These are phyloP conservation scores for Dianthus caryophyllus DNA, from an alignment of 148 eudicot species.

Conservation along the genomic window DNA sequence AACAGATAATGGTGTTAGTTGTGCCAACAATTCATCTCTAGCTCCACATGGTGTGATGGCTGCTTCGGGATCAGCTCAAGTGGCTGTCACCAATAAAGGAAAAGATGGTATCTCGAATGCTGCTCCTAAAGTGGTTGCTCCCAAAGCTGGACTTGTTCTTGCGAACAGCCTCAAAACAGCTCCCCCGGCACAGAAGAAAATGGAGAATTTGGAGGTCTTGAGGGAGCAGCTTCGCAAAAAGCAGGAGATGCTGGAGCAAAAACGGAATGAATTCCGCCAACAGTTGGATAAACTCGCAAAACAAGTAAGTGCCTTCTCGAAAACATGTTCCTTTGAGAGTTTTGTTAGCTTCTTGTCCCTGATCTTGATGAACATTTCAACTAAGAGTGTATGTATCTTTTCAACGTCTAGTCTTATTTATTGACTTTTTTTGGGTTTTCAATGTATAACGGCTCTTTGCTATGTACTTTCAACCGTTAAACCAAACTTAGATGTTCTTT, in stretches of 20 bases:
- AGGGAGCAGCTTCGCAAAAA: slow-evolving; percentile 89
- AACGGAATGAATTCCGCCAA: slow-evolving; percentile 59
- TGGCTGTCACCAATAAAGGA: slow-evolving; percentile 32
- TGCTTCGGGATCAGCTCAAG: slow-evolving; percentile 9
- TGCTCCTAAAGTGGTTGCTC: slow-evolving; percentile 28
- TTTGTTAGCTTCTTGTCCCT: slow-evolving; percentile 2
- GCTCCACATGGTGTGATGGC: slow-evolving; percentile 3
- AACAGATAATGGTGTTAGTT: slow-evolving; percentile 42
- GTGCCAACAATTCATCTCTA: slow-evolving; percentile 29
- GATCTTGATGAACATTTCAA: not conserved
- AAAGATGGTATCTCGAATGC: slow-evolving; percentile 42
- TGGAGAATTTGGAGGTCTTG: slow-evolving; percentile 65
- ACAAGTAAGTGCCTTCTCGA: slow-evolving; percentile 43
- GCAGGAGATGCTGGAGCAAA: slow-evolving; percentile 89
- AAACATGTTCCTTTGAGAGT: not conserved
- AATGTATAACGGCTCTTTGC: not conserved
- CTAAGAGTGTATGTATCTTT: not conserved
- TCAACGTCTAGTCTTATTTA: not conserved
- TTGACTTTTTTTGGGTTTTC: not conserved
- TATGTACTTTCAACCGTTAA: not conserved
- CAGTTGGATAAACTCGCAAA: slow-evolving; percentile 68
- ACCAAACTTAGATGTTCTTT: not conserved
- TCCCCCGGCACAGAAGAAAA: slow-evolving; percentile 56
- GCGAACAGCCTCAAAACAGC: slow-evolving; percentile 42
- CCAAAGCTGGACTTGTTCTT: slow-evolving; percentile 32